A percentile compares a stretch with the other conserved stretches of the same genome.
phyloP scores from a whole-genome alignment of 345 rosid genomes.

The Jatropha curcas region DNA sequence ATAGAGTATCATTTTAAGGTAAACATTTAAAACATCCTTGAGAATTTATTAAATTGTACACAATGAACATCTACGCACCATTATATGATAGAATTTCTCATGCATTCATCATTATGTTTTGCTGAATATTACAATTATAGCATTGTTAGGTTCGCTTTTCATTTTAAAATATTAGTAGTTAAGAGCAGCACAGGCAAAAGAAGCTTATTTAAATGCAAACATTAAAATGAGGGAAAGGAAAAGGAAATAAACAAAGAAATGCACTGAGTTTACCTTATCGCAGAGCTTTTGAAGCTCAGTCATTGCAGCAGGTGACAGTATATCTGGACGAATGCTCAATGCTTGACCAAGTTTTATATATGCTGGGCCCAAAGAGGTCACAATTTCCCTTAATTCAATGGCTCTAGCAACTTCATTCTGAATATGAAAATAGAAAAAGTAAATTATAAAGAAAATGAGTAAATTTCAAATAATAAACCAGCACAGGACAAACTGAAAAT shows the following conservation, averaged over 20 bases:
- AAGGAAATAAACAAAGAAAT: constrained; percentile 11
- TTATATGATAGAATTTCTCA: not conserved
- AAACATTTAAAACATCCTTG: not conserved
- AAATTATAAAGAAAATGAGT: constrained; percentile 9
- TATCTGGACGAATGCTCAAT: constrained; percentile 95
- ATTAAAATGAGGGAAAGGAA: not conserved
- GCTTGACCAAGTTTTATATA: constrained; percentile 98
- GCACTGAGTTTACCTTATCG: constrained; percentile 65
- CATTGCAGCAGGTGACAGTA: constrained; percentile 92
- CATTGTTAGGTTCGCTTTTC: not conserved
- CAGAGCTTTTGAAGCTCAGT: constrained; percentile 94
- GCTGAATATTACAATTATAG: not conserved
- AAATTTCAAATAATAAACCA: not conserved
- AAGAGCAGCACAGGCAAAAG: not conserved
- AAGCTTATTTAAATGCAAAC: not conserved
- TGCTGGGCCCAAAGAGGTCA: constrained; percentile 98
- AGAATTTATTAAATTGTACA: not conserved
- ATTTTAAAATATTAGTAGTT: not conserved
- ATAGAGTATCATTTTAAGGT: not conserved
- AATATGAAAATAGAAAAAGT: constrained; percentile 15
- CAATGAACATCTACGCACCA: not conserved
- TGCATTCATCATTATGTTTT: not conserved
- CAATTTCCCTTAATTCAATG: constrained; percentile 92
- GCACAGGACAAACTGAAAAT: not conserved
- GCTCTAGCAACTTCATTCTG: constrained; percentile 98